Conservation (phyloP, 139 green algal species). For the Chlamydomonas sp. region DNA sequence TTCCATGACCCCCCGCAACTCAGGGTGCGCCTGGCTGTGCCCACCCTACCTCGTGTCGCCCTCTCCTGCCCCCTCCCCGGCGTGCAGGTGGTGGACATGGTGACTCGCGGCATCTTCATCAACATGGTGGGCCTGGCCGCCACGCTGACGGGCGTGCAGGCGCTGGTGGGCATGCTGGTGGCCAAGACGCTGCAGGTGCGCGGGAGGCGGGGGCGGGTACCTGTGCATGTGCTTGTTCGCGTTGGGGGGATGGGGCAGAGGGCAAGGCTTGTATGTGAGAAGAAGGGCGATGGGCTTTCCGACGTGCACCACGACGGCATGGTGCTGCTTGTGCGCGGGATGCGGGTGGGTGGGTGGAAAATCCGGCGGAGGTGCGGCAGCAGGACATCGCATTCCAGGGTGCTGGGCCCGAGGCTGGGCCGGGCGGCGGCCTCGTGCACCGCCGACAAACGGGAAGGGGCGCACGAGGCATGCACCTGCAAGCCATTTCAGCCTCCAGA, state of each 20-base stretch:
- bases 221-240: not conserved
- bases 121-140: slow-evolving; percentile 79
- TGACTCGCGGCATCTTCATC: slow-evolving; percentile 81
- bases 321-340: not conserved
- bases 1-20: not conserved
- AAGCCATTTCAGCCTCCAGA: too few species aligned
- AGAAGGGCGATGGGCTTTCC: too few species aligned
- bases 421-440: too few species aligned
- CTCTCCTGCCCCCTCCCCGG: not conserved
- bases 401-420: too few species aligned
- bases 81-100: slow-evolving; percentile 71
- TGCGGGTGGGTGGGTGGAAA: not conserved
- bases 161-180: slow-evolving; percentile 85
- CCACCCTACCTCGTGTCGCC: not conserved
- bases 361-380: too few species aligned
- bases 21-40: not conserved
- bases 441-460: too few species aligned
- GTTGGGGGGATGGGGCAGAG: not conserved
- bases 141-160: slow-evolving; percentile 78
- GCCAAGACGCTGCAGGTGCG: slow-evolving; percentile 93
- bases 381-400: too few species aligned
- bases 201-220: too few species aligned
- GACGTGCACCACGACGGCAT: too few species aligned
- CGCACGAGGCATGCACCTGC: too few species aligned
- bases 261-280: too few species aligned